A percentile compares a stretch with the other conserved stretches of the same genome.
These are phyloP conservation scores for Aspergillus neoniger DNA, from an alignment of 2,329 filamentous ascomycete genomes.

Conservation along the genomic window DNA sequence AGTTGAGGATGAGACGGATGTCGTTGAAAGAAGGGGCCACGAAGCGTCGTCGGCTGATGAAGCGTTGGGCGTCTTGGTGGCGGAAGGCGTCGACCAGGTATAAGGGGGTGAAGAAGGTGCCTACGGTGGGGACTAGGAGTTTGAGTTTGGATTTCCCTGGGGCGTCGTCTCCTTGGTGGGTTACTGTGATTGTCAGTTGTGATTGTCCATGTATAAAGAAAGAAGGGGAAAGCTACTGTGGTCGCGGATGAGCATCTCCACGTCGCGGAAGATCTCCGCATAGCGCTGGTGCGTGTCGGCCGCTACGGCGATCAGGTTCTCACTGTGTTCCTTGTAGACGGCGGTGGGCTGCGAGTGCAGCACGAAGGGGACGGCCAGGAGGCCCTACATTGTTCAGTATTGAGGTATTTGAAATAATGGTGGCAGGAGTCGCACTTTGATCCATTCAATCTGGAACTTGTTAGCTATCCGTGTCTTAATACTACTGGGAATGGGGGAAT, in stretches of 20 bases:
- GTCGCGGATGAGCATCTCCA: slow-evolving; percentile 87
- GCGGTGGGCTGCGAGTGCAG: slow-evolving; percentile 93
- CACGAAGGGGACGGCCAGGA: slow-evolving; percentile 93
- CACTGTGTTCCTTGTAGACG: slow-evolving; percentile 70
- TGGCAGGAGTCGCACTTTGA: slow-evolving; percentile 62
- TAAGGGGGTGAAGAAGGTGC: slow-evolving; percentile 89
- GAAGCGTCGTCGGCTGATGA: slow-evolving; percentile 87
- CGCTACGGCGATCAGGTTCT: slow-evolving; percentile 69
- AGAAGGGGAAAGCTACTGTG: slow-evolving; percentile 64
- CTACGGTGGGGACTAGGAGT: slow-evolving; percentile 84
- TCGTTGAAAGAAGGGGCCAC: slow-evolving; percentile 98
- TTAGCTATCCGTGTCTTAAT: slow-evolving; percentile 1
- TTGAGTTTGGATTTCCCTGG: slow-evolving; percentile 83
- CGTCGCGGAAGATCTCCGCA: slow-evolving; percentile 91
- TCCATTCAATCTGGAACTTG: slow-evolving; percentile 72
- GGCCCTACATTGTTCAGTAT: slow-evolving; percentile 49
- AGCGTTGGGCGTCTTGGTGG: slow-evolving; percentile 81
- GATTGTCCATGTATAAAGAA: slow-evolving; percentile 3
- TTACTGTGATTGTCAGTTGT: slow-evolving; percentile 53
- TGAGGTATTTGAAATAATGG: slow-evolving; percentile 14
- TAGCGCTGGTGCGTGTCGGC: slow-evolving; percentile 83
- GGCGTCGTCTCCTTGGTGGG: slow-evolving; percentile 66
- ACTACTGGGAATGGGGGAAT: slow-evolving; percentile 25
- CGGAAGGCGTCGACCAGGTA: slow-evolving; percentile 87
- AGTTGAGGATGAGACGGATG: slow-evolving; percentile 87